These are phyloP conservation scores for Cyclocybe aegerita DNA, from an alignment of 768 basidiomycete species.

Conservation along the genomic window DNA sequence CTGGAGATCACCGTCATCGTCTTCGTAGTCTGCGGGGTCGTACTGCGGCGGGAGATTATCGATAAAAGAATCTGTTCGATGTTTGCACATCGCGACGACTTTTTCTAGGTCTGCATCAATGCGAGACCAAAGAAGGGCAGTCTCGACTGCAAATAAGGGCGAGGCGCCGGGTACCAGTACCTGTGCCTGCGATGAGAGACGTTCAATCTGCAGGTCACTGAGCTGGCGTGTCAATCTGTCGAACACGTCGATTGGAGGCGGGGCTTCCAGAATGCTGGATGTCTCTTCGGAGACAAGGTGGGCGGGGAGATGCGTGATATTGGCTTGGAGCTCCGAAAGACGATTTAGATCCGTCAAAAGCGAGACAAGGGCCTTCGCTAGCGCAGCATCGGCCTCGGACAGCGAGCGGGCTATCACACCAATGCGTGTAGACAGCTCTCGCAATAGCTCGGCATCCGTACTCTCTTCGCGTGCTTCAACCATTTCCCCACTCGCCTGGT, in stretches of 20 bases:
- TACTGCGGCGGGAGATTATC: constrained; percentile 51
- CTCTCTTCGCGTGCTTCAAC: constrained; percentile 38
- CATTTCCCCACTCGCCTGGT: constrained; percentile 43
- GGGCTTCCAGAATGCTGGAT: constrained; percentile 18
- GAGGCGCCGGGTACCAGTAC: constrained; percentile 34
- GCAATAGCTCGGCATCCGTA: constrained; percentile 52
- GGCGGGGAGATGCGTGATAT: constrained; percentile 9
- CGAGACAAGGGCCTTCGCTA: constrained; percentile 68
- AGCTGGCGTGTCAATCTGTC: constrained; percentile 67
- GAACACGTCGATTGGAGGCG: constrained; percentile 43
- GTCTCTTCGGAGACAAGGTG: constrained; percentile 12
- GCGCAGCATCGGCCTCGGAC: constrained; percentile 50
- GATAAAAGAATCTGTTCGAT: constrained; percentile 43
- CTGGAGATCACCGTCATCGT: constrained; percentile 30
- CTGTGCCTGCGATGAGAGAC: constrained; percentile 42
- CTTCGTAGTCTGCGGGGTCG: constrained; percentile 54
- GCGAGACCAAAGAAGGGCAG: constrained; percentile 68
- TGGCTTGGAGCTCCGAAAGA: constrained; percentile 47
- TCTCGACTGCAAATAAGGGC: constrained; percentile 54
- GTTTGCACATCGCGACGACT: constrained; percentile 65
- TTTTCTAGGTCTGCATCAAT: constrained; percentile 75
- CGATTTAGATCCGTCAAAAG: constrained; percentile 69
- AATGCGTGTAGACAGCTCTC: constrained; percentile 59
- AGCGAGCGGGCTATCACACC: constrained; percentile 44
- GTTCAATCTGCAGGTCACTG: constrained; percentile 62